Evolutionary conservation across 345 rosid genomes (phyloP).

Genomic region (Cardamine chenopodiifolia): DNA sequence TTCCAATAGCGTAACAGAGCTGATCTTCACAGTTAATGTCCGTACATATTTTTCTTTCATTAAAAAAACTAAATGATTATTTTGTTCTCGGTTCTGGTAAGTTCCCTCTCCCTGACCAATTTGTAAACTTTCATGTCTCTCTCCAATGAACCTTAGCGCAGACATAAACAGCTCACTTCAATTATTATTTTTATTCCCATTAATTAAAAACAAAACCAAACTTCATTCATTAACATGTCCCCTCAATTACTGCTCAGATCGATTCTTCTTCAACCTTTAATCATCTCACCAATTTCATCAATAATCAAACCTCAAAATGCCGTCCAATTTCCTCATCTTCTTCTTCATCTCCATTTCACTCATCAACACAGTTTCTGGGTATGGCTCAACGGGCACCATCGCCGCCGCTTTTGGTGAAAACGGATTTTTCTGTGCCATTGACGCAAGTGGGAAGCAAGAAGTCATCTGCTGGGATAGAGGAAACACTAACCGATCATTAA

Average conservation of each 20-base stretch:
- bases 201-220: constrained; percentile 12
- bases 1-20: neutral
- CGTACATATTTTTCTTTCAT: neutral
- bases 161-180: constrained; percentile 48
- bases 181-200: constrained; percentile 23
- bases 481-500: constrained; percentile 42
- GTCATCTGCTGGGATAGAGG: constrained; percentile 77
- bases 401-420: constrained; percentile 61
- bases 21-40: constrained; percentile 19
- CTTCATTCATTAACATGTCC: constrained; percentile 47
- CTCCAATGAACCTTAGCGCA: constrained; percentile 48
- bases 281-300: constrained; percentile 14
- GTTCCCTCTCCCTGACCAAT: constrained; percentile 35
- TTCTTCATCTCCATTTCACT: constrained; percentile 7
- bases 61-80: neutral
- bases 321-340: constrained; percentile 23
- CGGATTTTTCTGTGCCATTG: constrained; percentile 82
- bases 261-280: constrained; percentile 28
- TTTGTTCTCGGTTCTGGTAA: constrained; percentile 18
- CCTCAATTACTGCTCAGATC: constrained; percentile 35
- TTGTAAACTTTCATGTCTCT: constrained; percentile 34
- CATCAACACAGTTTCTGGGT: constrained; percentile 33
- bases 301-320: constrained; percentile 33
- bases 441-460: constrained; percentile 82
- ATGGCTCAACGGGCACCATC: constrained; percentile 42